Conservation (phyloP, 192 early-diverging fungal genomes). For the Podila epicladia region DNA sequence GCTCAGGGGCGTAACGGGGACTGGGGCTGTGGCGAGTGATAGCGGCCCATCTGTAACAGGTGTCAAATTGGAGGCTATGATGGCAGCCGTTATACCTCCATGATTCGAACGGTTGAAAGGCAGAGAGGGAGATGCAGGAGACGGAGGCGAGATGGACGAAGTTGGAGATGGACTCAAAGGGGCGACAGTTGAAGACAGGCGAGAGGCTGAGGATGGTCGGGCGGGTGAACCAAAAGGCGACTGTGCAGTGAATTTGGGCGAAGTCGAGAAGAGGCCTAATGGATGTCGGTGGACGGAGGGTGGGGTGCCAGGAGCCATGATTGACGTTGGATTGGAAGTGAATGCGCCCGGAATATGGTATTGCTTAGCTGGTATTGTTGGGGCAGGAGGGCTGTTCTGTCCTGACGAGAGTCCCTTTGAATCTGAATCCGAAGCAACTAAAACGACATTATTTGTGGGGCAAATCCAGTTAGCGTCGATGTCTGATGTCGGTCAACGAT, state of each 20-base stretch:
- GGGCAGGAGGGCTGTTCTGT: background rate
- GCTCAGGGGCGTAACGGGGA: background rate
- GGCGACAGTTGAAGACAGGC: background rate
- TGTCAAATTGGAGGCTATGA: background rate
- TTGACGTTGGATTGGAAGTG: background rate
- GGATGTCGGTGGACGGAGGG: conserved; percentile 32
- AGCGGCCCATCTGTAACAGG: conserved; percentile 26
- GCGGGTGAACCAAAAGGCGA: conserved; percentile 26
- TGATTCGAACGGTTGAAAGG: background rate
- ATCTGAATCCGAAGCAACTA: conserved; percentile 3
- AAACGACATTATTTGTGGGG: background rate
- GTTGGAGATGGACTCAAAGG: background rate
- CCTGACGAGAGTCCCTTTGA: background rate
- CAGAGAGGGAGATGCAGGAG: background rate
- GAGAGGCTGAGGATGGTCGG: conserved; percentile 4
- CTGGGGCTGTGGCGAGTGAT: conserved; percentile 7
- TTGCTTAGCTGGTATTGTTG: background rate
- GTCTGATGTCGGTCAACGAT: too few relatives aligned
- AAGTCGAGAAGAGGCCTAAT: conserved; percentile 38
- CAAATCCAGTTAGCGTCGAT: too few relatives aligned
- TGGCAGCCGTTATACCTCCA: background rate
- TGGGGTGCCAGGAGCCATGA: conserved; percentile 13
- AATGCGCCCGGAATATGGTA: conserved; percentile 4
- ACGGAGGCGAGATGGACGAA: background rate
- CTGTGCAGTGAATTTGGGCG: conserved; percentile 39